phyloP scores from a whole-genome alignment of 2,329 filamentous ascomycete species.

The Colletotrichum sidae region DNA sequence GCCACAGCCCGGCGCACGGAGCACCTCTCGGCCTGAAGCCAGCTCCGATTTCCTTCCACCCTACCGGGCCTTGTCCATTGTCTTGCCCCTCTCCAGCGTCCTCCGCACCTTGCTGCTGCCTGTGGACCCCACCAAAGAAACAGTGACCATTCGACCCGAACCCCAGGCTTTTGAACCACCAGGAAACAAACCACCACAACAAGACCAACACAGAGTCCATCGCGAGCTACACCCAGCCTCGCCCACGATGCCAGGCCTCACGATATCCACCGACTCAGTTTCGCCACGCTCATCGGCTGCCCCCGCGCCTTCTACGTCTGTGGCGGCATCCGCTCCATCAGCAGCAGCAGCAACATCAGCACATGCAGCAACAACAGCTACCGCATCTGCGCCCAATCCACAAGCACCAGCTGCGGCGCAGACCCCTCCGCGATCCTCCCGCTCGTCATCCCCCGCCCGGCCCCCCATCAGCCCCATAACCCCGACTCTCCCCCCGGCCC shows the following conservation, averaged over 20 bases:
- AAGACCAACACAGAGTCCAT: slow-evolving; percentile 1
- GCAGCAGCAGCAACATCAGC: slow-evolving; percentile 19
- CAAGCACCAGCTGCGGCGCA: slow-evolving; percentile 23
- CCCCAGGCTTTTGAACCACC: slow-evolving; percentile 3
- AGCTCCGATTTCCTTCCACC: slow-evolving; percentile 6
- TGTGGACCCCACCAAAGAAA: slow-evolving; percentile 30
- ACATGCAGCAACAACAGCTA: slow-evolving; percentile 15
- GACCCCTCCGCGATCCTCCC: slow-evolving; percentile 39
- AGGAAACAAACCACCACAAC: slow-evolving; percentile 9
- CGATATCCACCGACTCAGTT: slow-evolving; percentile 41
- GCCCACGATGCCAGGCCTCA: slow-evolving; percentile 46
- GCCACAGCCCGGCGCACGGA: slow-evolving; percentile 14
- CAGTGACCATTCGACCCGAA: slow-evolving; percentile 3
- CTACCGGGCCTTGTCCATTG: slow-evolving; percentile 3
- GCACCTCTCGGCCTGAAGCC: slow-evolving; percentile 18
- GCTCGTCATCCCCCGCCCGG: slow-evolving; percentile 57
- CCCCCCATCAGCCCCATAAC: slow-evolving; percentile 68
- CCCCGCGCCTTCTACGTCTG: slow-evolving; percentile 22
- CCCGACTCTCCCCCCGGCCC: slow-evolving; percentile 57
- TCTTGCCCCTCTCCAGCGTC: slow-evolving; percentile 3
- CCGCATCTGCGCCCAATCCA: slow-evolving; percentile 20
- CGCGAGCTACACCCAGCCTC: slow-evolving; percentile 25
- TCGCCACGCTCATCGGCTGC: slow-evolving; percentile 40
- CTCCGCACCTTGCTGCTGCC: neutral
- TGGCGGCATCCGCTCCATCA: slow-evolving; percentile 1